Evolutionary conservation across 495 filamentous ascomycete species (phyloP).

Genomic region (Trichoderma erinaceum): DNA sequence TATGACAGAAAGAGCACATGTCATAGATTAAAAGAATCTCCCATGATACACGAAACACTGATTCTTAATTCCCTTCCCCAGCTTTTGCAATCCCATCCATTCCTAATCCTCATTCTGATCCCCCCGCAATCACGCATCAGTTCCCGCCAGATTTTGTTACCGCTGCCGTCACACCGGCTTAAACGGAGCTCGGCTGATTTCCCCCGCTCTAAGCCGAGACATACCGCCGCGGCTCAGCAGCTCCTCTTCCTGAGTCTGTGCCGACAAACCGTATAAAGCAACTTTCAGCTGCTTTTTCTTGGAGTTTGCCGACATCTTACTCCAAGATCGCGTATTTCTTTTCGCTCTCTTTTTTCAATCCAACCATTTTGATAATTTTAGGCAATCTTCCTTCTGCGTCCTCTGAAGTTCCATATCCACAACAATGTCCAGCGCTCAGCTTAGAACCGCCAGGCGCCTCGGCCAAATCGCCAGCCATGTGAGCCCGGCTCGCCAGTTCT

Average conservation of each 20-base stretch:
- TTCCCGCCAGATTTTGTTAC: background rate
- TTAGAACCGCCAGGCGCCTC: constrained; percentile 31
- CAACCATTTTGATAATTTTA: background rate
- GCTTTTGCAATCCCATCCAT: background rate
- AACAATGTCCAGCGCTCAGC: constrained; percentile 20
- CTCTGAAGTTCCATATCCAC: background rate
- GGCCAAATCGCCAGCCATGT: constrained; percentile 23
- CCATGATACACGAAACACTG: background rate
- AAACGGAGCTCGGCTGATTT: constrained; percentile 8
- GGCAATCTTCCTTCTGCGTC: background rate
- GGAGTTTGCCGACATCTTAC: background rate
- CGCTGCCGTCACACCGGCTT: background rate
- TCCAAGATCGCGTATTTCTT: background rate
- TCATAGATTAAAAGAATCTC: no score
- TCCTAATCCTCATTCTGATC: background rate
- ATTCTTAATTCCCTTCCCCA: background rate
- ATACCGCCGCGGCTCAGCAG: constrained; percentile 11
- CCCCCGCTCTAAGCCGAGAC: constrained; percentile 16
- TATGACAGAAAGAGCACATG: no score
- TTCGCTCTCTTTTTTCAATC: background rate
- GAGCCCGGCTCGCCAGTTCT: constrained; percentile 57
- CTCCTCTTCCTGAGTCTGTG: background rate
- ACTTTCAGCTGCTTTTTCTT: background rate
- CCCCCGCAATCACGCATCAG: background rate
- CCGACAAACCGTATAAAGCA: background rate